Percentiles rank a stretch among this genome's conserved stretches.
Conservation (phyloP, 306 rosid genomes). For the Vigna trinervia region DNA sequence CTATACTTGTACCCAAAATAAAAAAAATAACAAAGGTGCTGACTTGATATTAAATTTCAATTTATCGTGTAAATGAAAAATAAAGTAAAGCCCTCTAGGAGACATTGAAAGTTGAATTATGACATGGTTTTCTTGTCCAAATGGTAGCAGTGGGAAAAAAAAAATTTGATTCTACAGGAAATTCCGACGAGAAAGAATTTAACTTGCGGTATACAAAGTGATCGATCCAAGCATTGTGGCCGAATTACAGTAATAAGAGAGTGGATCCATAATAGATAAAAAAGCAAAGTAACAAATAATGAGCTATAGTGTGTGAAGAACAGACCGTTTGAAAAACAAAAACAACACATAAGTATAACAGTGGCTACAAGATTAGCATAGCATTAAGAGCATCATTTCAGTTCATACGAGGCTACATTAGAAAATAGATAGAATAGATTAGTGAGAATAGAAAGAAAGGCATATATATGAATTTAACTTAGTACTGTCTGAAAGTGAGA, state of each 20-base stretch:
- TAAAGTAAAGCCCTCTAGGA: neutral
- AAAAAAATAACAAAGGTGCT: neutral
- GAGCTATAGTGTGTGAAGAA: no score
- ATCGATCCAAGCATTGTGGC: no score
- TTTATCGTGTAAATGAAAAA: neutral
- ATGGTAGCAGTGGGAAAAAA: neutral
- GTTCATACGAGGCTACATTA: no score
- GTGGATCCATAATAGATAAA: no score
- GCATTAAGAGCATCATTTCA: neutral
- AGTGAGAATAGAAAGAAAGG: no score
- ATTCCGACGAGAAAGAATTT: conserved; percentile 14
- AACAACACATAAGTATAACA: no score
- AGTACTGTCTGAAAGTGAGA: conserved; percentile 80
- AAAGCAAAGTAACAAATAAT: no score
- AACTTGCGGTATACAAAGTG: conserved; percentile 19
- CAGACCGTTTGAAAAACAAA: no score
- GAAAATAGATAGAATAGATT: neutral
- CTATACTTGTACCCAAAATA: conserved; percentile 33
- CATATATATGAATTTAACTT: neutral
- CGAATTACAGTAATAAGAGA: no score
- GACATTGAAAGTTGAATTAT: neutral
- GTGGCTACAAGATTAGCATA: no score
- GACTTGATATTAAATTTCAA: conserved; percentile 13
- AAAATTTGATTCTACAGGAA: neutral
- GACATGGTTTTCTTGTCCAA: neutral